A percentile compares a stretch with the other conserved stretches of the same genome.
Conservation (phyloP, 2,329 filamentous ascomycete genomes). For the Aspergillus pseudonomiae region DNA sequence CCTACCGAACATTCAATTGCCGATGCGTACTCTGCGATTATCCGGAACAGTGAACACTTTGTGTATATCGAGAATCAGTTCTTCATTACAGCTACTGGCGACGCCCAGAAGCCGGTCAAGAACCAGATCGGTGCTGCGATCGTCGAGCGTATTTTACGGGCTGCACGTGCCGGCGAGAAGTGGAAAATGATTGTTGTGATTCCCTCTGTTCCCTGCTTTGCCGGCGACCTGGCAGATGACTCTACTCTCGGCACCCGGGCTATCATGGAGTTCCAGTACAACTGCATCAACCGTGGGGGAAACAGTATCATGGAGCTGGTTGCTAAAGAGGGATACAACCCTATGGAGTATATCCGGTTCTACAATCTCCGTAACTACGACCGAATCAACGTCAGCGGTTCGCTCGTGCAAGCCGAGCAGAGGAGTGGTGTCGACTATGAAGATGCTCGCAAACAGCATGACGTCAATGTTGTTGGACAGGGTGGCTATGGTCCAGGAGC, state of each 20-base stretch:
- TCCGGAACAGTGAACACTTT: conserved; percentile 84
- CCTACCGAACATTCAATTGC: conserved; percentile 79
- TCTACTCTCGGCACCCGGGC: conserved; percentile 84
- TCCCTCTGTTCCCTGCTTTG: conserved; percentile 89
- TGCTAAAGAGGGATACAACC: conserved; percentile 74
- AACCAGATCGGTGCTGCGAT: conserved; percentile 92
- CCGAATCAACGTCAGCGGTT: conserved; percentile 66
- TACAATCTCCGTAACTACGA: conserved; percentile 96
- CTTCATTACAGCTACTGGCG: conserved; percentile 92
- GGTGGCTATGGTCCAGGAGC: conserved; percentile 45
- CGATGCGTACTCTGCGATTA: conserved; percentile 82
- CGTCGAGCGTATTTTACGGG: conserved; percentile 83
- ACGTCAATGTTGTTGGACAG: conserved; percentile 49
- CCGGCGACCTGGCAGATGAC: conserved; percentile 82
- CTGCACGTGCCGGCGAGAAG: conserved; percentile 79
- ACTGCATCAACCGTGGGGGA: conserved; percentile 89
- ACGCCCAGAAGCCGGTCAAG: conserved; percentile 80
- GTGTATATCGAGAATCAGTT: conserved; percentile 99
- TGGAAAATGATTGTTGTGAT: conserved; percentile 90
- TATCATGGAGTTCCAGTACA: conserved; percentile 99
- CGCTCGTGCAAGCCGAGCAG: conserved; percentile 42
- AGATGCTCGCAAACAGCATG: conserved; percentile 47
- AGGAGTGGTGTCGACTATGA: conserved; percentile 49
- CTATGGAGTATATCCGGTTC: conserved; percentile 81
- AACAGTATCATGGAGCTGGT: conserved; percentile 87